Evolutionary conservation across 2,329 filamentous ascomycete species (phyloP), one percentile per base, ranked within the genome.

Genomic region (Plectosphaerella sp.): DNA sequence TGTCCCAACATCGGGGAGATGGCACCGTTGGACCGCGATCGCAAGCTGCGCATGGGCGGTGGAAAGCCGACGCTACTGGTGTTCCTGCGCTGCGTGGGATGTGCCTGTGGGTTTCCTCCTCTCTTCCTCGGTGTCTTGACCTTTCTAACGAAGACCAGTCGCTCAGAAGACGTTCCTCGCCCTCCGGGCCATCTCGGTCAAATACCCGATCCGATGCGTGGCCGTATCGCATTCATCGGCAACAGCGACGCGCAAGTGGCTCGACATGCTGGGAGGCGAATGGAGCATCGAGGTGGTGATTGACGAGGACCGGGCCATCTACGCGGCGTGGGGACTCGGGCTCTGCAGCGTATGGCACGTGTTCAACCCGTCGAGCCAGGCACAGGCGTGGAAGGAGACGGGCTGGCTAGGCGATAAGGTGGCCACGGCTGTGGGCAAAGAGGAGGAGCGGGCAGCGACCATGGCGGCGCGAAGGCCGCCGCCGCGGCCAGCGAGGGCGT

Each of bases 281-380:
- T 81, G 80, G 77, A 75, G 73, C 62, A 72, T 84, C 28, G 72
- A 78, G 55, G 64, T 84, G 3, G 64, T 84, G 52, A 66, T 83
- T 52, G 81, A 84, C 65, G 74, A 81, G 59, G 74, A 78, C 53
- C 75, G 80, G 53, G 72, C 76, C 55, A 60, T 83, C 36, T 84
- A 85, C 59, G 79, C 81, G 3, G 73, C 78, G 11, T 84, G 80
- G 80, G 82, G 82, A 3, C 69, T 84, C 5, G 80, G 81, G 0
- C 62, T 77, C 6, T 74, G 73, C 22, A 70, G 62, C 47, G 64
- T 75, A 47, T 80, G 76, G 76, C 76, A 74, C 61, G 72, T 80
- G 51, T 73, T 81, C 58, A 78, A 80, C 67, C 78, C 78, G 48
- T 68, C 72, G 45, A 77, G 76, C 11, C 77, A 80, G 64, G 65